phyloP scores from a whole-genome alignment of 768 basidiomycete genomes.

The Mycena venus region DNA sequence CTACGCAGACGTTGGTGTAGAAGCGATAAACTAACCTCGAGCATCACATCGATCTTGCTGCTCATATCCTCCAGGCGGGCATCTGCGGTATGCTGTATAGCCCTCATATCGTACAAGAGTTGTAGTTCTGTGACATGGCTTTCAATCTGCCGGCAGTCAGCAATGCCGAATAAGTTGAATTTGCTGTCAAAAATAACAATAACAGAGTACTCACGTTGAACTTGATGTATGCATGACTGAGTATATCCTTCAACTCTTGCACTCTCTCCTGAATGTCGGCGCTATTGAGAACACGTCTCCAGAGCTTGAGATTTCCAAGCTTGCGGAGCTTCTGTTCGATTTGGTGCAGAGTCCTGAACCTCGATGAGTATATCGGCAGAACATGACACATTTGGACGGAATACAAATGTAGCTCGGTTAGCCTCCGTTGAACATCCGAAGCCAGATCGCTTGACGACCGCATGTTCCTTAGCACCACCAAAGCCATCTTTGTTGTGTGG shows the following conservation, averaged over 20 bases:
- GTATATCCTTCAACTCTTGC: conserved; percentile 5
- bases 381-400: neutral
- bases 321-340: conserved; percentile 8
- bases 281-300: conserved; percentile 9
- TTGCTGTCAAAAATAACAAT: neutral
- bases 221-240: conserved; percentile 7
- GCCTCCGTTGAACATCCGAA: conserved; percentile 1
- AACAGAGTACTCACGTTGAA: neutral
- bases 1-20: neutral
- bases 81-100: conserved; percentile 4
- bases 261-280: neutral
- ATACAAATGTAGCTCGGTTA: neutral
- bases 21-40: conserved; percentile 1
- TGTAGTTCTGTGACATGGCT: conserved; percentile 11
- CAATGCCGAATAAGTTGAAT: neutral
- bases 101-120: conserved; percentile 1
- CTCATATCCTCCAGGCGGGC: neutral
- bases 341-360: conserved; percentile 2
- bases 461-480: conserved; percentile 10
- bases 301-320: conserved; percentile 6
- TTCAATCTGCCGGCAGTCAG: neutral
- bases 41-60: neutral
- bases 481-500: conserved; percentile 10
- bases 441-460: conserved; percentile 3
- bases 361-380: neutral